A percentile compares a stretch with the other conserved stretches of the same genome.
These are phyloP conservation scores for Cercospora zeina DNA, from an alignment of 2,329 filamentous ascomycete genomes.

Conservation along the genomic window DNA sequence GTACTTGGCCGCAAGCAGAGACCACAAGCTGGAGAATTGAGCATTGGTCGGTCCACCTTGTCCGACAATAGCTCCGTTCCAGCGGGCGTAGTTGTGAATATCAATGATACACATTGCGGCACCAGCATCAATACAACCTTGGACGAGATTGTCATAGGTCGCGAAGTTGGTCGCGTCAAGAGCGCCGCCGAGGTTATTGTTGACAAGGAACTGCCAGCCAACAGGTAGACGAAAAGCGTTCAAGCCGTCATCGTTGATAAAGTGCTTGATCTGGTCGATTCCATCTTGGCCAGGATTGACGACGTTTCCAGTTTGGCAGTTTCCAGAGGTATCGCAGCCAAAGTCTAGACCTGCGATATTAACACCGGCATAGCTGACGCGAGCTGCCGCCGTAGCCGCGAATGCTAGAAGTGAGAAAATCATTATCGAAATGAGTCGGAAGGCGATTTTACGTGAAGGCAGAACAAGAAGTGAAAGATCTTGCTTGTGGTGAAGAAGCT, in stretches of 20 bases:
- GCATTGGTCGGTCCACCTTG: slow-evolving; percentile 64
- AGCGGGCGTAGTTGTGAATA: slow-evolving; percentile 39
- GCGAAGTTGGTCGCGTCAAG: slow-evolving; percentile 32
- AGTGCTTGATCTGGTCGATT: slow-evolving; percentile 57
- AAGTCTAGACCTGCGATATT: slow-evolving; percentile 42
- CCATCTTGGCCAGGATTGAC: slow-evolving; percentile 39
- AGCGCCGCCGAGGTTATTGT: slow-evolving; percentile 35
- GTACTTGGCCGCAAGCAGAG: slow-evolving; percentile 58
- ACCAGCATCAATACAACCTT: slow-evolving; percentile 42
- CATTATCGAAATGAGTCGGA: slow-evolving; percentile 30
- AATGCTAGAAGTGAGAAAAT: slow-evolving; percentile 30
- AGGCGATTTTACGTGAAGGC: slow-evolving; percentile 23
- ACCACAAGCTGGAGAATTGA: slow-evolving; percentile 61
- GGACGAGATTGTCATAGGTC: slow-evolving; percentile 37
- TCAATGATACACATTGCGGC: slow-evolving; percentile 39
- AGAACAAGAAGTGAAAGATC: slow-evolving; percentile 12
- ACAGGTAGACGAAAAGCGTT: slow-evolving; percentile 61
- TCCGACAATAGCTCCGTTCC: slow-evolving; percentile 63
- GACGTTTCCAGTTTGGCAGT: slow-evolving; percentile 39
- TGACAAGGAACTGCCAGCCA: slow-evolving; percentile 35
- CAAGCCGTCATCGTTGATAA: slow-evolving; percentile 55
- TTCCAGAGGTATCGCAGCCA: slow-evolving; percentile 44
- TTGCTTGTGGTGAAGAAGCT: slow-evolving; percentile 1
- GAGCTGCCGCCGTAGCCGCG: slow-evolving; percentile 28
- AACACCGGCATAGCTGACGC: slow-evolving; percentile 37